Evolutionary conservation across 2,329 filamentous ascomycete species (phyloP).

Genomic region (Ilyonectria sp.): DNA sequence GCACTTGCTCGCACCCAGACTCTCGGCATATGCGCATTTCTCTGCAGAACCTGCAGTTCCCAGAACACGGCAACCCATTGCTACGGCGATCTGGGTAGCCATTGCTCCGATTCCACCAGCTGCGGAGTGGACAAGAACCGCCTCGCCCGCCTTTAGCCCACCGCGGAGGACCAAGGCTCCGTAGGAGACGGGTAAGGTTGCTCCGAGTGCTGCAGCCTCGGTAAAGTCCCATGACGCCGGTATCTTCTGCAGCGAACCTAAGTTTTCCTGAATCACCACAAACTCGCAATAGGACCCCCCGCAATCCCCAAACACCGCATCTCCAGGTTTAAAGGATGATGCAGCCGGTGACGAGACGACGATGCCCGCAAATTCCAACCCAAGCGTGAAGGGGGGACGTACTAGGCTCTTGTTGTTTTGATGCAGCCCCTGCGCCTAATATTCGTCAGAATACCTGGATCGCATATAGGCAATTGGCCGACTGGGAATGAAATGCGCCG

Average conservation of each 20-base stretch:
- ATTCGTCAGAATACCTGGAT: not conserved
- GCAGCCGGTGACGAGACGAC: conserved; percentile 57
- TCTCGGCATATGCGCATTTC: conserved; percentile 60
- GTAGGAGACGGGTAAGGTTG: conserved; percentile 68
- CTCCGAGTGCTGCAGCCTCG: conserved; percentile 68
- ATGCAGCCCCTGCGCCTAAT: conserved; percentile 67
- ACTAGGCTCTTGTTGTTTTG: conserved; percentile 73
- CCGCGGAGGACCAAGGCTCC: conserved; percentile 62
- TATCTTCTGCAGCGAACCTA: conserved; percentile 56
- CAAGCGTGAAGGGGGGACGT: conserved; percentile 70
- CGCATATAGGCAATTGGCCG: not conserved
- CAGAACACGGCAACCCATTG: conserved; percentile 67
- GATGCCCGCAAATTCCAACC: conserved; percentile 73
- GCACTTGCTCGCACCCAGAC: conserved; percentile 58
- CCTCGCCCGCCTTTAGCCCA: conserved; percentile 60
- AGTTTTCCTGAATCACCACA: conserved; percentile 58
- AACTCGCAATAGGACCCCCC: conserved; percentile 68
- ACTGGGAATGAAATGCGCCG: not conserved
- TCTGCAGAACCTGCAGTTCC: conserved; percentile 63
- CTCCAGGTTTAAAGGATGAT: conserved; percentile 59
- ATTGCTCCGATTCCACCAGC: conserved; percentile 70
- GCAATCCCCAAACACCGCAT: conserved; percentile 67
- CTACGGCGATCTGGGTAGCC: conserved; percentile 69
- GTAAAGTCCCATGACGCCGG: conserved; percentile 62
- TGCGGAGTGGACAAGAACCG: conserved; percentile 69